A percentile compares a stretch with the other conserved stretches of the same genome.
phyloP scores from a whole-genome alignment of 2,329 filamentous ascomycete genomes.

The Fusarium beomiforme region DNA sequence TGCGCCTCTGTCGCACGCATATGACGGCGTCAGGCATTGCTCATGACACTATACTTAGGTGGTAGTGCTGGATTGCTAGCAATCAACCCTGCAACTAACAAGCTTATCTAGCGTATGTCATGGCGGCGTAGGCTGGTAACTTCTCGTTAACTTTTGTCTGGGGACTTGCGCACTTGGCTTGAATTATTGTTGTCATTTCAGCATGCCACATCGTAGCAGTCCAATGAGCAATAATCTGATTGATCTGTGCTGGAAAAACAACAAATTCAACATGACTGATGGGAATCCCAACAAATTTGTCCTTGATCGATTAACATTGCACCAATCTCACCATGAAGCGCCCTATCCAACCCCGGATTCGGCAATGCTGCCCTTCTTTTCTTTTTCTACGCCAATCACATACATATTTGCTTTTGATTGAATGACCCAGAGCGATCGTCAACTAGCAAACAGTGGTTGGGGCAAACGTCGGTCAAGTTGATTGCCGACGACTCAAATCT shows the following conservation, averaged over 20 bases:
- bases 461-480: background rate
- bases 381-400: constrained; percentile 10
- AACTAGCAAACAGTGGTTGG: background rate
- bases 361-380: constrained; percentile 10
- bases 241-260: background rate
- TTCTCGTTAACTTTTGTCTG: constrained; percentile 16
- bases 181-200: constrained; percentile 2
- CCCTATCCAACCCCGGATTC: constrained; percentile 18
- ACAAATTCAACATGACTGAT: constrained; percentile 10
- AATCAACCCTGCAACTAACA: constrained; percentile 1
- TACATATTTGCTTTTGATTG: constrained; percentile 13
- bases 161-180: constrained; percentile 9
- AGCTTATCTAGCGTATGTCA: background rate
- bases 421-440: background rate
- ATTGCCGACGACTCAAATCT: background rate
- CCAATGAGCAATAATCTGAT: background rate
- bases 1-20: constrained; percentile 22
- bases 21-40: constrained; percentile 10
- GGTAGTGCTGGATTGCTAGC: background rate
- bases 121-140: background rate
- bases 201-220: background rate
- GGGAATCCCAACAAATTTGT: constrained; percentile 13
- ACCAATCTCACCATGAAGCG: background rate
- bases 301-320: background rate
- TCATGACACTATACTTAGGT: background rate